Evolutionary conservation across 768 basidiomycete species (phyloP).

Genomic region (Rhodotorula babjevae): DNA sequence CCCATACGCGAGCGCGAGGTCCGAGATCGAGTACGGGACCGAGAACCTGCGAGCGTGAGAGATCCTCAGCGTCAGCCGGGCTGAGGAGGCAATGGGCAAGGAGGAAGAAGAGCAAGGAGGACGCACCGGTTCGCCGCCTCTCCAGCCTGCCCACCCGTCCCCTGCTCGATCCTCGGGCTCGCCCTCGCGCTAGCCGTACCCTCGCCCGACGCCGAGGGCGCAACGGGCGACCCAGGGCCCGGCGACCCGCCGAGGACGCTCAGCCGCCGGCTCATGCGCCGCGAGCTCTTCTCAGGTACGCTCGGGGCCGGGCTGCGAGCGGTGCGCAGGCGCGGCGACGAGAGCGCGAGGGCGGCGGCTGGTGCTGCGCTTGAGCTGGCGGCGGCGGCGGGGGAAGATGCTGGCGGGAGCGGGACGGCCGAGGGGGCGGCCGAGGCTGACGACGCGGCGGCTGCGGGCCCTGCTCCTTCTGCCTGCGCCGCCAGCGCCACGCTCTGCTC

Average conservation of each 20-base stretch:
- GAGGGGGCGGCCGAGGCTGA: no score
- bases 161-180: not conserved
- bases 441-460: not conserved
- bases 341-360: not conserved
- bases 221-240: not conserved
- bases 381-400: not conserved
- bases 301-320: not conserved
- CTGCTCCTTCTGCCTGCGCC: not conserved
- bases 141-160: no score
- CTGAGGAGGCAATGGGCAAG: not conserved
- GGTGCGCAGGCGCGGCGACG: not conserved
- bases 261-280: not conserved
- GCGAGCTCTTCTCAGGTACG: not conserved
- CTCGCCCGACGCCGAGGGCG: not conserved
- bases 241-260: not conserved
- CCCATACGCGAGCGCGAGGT: not conserved
- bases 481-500: no score
- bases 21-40: not conserved
- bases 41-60: not conserved
- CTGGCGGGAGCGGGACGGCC: no score
- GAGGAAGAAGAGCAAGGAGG: not conserved
- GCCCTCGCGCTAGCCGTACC: not conserved
- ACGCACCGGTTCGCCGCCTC: not conserved
- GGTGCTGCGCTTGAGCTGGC: not conserved
- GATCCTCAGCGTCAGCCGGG: not conserved